Evolutionary conservation across 768 basidiomycete genomes (phyloP), one percentile per base, ranked within the genome.

Genomic region (Tubosaeta sp.): DNA sequence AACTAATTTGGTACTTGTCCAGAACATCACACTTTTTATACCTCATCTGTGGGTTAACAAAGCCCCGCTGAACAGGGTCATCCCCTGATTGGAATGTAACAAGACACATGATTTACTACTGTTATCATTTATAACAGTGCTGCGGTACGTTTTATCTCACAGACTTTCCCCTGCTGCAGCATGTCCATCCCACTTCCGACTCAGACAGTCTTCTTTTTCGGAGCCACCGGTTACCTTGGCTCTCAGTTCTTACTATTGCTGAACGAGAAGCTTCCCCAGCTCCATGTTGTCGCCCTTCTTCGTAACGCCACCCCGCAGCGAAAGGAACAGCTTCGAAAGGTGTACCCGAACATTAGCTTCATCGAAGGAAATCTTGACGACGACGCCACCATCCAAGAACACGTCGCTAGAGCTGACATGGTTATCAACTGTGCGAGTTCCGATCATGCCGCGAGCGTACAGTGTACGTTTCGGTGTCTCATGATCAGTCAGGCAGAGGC

Each of bases 201-300:
- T 31, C 60, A 48, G 22, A 60, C 62, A 11, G 60, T 76, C 51
- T 73, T 77, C 60, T 65, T 76, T 47, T 62, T 77, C 14, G 76
- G 76, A 7, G 76, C 75, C 1, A 75, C 75, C 3, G 75, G 76
- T 17, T 76, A 71, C 59, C 60, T 76, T 34, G 74, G 74, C 19
- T 74, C 71, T 17, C 71, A 76, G 47, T 68, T 77, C 53, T 59
- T 77, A 6, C 13, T 65, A 2, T 50, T 67, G 16, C 59, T 75
- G 6, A 70, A 67, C 11, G 59, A 61, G 39, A 68, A 71, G 25
- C 63, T 61, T 29, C 71, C 72, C 1, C 53, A 67, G 6, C 59
- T 69, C 32, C 68, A 64, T 48, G 58, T 77, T 32, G 52, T 68
- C 5, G 72, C 73, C 1, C 66, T 77, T 11, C 58, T 75, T 8